phyloP scores from a whole-genome alignment of 768 basidiomycete genomes.

The Boletus patriciae region DNA sequence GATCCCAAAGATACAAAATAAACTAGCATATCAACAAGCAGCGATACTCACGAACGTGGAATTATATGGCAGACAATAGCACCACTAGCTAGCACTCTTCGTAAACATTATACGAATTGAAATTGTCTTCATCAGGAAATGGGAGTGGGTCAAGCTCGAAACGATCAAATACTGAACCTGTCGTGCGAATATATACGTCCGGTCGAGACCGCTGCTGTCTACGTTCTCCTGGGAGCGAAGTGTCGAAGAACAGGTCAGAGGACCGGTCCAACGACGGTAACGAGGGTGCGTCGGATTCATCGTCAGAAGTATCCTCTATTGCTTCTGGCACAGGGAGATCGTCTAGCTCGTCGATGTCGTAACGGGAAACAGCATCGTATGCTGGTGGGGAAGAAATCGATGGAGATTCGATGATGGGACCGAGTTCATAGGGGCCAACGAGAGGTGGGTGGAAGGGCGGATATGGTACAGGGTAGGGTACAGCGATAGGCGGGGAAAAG shows the following conservation, averaged over 20 bases:
- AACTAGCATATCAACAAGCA: slow-evolving; percentile 31
- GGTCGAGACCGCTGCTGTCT: slow-evolving; percentile 48
- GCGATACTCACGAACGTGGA: slow-evolving; percentile 16
- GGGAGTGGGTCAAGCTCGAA: slow-evolving; percentile 74
- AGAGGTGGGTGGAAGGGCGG: slow-evolving; percentile 60
- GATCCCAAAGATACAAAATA: slow-evolving; percentile 26
- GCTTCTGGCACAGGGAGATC: slow-evolving; percentile 74
- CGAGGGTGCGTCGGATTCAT: slow-evolving; percentile 72
- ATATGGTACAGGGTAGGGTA: slow-evolving; percentile 65
- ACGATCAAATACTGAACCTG: slow-evolving; percentile 57
- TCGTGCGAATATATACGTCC: slow-evolving; percentile 63
- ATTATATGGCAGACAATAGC: slow-evolving; percentile 34
- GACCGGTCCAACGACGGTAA: slow-evolving; percentile 64
- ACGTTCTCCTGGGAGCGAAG: slow-evolving; percentile 51
- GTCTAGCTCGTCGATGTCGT: slow-evolving; percentile 61
- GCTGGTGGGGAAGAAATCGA: slow-evolving; percentile 38
- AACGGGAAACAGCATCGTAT: slow-evolving; percentile 63
- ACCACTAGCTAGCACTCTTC: slow-evolving; percentile 70
- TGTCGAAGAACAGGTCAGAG: slow-evolving; percentile 52
- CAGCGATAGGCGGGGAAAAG: slow-evolving; percentile 47
- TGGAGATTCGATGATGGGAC: slow-evolving; percentile 43
- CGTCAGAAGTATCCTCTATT: slow-evolving; percentile 83
- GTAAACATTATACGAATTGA: slow-evolving; percentile 52
- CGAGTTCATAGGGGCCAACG: slow-evolving; percentile 51
- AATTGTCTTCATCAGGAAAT: slow-evolving; percentile 53